Base-by-base conservation (phyloP, 2,329 filamentous ascomycete genomes). In the Gaeumannomyces sp. region DNA sequence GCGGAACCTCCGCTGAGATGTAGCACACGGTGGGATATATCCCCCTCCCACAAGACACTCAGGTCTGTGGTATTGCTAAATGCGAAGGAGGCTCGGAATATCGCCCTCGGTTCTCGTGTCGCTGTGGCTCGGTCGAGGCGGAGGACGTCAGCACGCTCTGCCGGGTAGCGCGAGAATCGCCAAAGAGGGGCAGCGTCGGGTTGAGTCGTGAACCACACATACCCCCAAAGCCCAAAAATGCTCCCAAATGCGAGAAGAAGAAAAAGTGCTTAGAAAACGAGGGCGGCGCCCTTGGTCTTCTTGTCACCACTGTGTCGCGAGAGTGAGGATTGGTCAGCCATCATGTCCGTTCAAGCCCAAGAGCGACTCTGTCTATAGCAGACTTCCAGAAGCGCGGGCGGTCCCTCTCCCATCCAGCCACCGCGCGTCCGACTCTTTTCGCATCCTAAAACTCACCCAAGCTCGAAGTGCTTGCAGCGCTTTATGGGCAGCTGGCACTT, bases 391-490 rank as follows among this genome's bases (percentile, higher is more conserved):
- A 29, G 29, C 29, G 3, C 29, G 29, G 6, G 29, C 29, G 29
- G 29, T 29, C 29, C 33, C 38, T 45, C 29, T 29, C 22, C 45
- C 14, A 22, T 53, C 45, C 19, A 22, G 19, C 45, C 45, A 53
- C 10, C 45, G 35, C 13, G 35, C 38, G 38, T 3, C 38, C 14
- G 4, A 11, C 38, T 45, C 19, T 16, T 19, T 45, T 19, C 38
- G 38, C 14, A 19, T 45, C 38, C 14, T 11, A 68, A 56, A 70
- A 88, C 92, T 71, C 93, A 96, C 92, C 93, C 95, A 78, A 99
- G 86, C 87, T 99, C 95, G 84, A 99, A 99, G 89, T 99, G 95
- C 91, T 99, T 99, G 93, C 95, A 99, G 80, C 95, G 92, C 91
- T 99, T 99, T 82, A 99, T 86, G 74, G 95, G 88, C 78, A 99